These are phyloP conservation scores for Sporobolomyces pararoseus DNA, from an alignment of 768 basidiomycete species.

Conservation along the genomic window DNA sequence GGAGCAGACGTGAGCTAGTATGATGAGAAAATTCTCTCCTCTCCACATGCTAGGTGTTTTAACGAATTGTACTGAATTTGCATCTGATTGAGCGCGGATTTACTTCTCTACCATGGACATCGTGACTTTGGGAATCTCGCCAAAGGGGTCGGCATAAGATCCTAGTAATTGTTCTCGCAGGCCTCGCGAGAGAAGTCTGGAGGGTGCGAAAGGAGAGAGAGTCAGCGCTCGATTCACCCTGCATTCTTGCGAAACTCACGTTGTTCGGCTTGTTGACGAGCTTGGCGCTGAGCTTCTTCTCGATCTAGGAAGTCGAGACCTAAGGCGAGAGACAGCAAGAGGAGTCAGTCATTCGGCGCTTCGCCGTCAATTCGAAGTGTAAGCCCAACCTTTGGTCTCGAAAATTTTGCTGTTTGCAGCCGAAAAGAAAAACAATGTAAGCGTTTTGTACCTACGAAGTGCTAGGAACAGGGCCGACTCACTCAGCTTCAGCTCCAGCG, in stretches of 20 bases:
- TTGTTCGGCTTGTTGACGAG: slow-evolving; percentile 41
- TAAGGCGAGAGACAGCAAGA: neutral
- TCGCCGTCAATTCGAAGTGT: no score
- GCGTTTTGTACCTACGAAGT: neutral
- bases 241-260: no score
- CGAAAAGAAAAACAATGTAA: neutral
- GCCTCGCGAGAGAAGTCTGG: slow-evolving; percentile 2
- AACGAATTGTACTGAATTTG: no score
- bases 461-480: slow-evolving; percentile 38
- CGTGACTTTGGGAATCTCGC: no score
- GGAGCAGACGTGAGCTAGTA: no score
- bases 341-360: no score
- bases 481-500: slow-evolving; percentile 50
- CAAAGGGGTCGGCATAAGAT: no score
- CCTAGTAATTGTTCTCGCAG: slow-evolving; percentile 18
- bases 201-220: neutral
- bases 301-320: slow-evolving; percentile 45
- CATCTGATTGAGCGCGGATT: no score
- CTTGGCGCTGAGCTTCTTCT: slow-evolving; percentile 45
- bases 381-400: slow-evolving; percentile 49
- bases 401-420: slow-evolving; percentile 38
- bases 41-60: no score
- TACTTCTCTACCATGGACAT: no score
- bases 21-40: no score
- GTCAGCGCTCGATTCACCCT: no score